Base-by-base conservation (phyloP, 1,284 basidiomycete species). In the Cryptococcus wingfieldii region DNA sequence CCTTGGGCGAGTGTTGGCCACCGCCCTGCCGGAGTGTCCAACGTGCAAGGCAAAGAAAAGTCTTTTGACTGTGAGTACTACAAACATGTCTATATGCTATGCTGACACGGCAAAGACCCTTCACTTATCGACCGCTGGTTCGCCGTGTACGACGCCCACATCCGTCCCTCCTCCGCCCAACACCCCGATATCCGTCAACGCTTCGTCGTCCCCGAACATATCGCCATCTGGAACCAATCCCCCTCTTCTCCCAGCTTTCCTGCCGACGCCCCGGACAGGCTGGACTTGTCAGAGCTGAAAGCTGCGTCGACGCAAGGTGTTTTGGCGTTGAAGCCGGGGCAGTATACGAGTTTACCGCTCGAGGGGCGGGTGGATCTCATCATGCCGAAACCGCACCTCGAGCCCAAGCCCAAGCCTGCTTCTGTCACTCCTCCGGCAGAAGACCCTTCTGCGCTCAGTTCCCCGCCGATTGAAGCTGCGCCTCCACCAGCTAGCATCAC, bases 101-200 rank as follows among this genome's bases (percentile, higher is more conserved):
- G n/a, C 38, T 63, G 55, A 41, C 18, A 43, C 38, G 14, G 31
- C 38, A 60, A 53, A 76, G 76, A 77, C 68, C 66, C 68, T 69
- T 47, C 79, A 77, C 84, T 98, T 19, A 82, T 96, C 18, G 86
- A 93, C 69, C 84, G 86, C 41, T 98, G 94, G 94, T 95, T 85
- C 75, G 83, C 84, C 49, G 86, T 94, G 16, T 98, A 95, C 69
- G 91, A 96, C 77, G 83, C 80, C 42, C 83, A 94, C 73, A 90
- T 90, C 71, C 88, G 90, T 42, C 74, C 76, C 12, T 69, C 76
- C 3, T 65, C 69, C 25, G 74, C 70, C 3, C 67, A 69, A 37
- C 67, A 69, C 4, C 71, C 78, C 14, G 77, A 79, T 47, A 52
- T 71, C n/a, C 67, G 63, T 42, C 69, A 60, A 61, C 69, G 82